Conservation (phyloP, 345 rosid genomes). For the Melastoma malabathricum region DNA sequence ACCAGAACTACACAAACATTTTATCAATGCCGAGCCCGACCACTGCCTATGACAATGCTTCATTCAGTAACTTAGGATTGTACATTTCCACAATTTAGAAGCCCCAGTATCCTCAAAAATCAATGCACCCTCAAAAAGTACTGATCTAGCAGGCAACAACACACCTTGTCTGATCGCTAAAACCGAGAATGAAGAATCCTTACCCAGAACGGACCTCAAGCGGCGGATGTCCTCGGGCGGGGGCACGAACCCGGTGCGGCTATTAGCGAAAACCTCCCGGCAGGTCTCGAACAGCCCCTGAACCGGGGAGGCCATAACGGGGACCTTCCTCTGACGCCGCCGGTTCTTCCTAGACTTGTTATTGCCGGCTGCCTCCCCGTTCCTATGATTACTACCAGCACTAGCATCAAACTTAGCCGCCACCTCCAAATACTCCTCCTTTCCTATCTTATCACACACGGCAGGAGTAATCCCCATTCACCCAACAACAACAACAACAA, state of each 20-base stretch:
- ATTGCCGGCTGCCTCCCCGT: conserved; percentile 14
- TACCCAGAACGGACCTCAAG: conserved; percentile 66
- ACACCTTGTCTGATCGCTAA: too few relatives aligned
- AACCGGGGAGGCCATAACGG: conserved; percentile 18
- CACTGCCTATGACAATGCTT: too few relatives aligned
- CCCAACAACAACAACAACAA: too few relatives aligned
- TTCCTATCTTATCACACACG: neutral
- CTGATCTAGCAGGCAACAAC: too few relatives aligned
- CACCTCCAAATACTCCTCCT: conserved; percentile 43
- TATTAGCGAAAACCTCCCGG: conserved; percentile 44
- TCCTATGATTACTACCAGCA: conserved; percentile 24
- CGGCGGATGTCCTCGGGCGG: conserved; percentile 40
- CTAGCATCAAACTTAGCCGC: conserved; percentile 25
- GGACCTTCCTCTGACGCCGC: conserved; percentile 13
- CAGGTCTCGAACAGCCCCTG: conserved; percentile 66
- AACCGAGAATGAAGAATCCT: neutral
- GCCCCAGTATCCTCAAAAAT: too few relatives aligned
- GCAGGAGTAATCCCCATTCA: too few relatives aligned
- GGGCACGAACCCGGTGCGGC: conserved; percentile 48
- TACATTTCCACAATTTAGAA: too few relatives aligned
- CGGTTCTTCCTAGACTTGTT: conserved; percentile 24
- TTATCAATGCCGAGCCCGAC: too few relatives aligned
- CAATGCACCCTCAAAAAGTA: too few relatives aligned
- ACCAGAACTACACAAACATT: too few relatives aligned
- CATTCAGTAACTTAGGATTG: too few relatives aligned